phyloP scores from a whole-genome alignment of 2,329 filamentous ascomycete genomes.

The Talaromyces sp. region DNA sequence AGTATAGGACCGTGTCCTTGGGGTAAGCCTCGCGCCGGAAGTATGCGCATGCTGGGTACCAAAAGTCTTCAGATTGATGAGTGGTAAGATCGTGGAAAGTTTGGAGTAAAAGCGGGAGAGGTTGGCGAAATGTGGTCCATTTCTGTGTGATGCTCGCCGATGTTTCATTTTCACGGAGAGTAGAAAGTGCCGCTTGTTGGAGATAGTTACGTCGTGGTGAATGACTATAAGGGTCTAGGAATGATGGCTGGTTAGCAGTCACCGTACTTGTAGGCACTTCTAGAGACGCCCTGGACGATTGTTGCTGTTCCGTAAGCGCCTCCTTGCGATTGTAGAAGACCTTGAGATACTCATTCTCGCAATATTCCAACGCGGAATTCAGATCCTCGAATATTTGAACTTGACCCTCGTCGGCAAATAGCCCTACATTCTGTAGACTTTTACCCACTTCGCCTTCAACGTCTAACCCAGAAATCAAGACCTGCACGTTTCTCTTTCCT shows the following conservation, averaged over 20 bases:
- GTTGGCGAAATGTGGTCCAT: conserved; percentile 86
- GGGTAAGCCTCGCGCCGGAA: conserved; percentile 67
- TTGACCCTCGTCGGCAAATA: conserved; percentile 69
- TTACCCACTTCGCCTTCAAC: conserved; percentile 71
- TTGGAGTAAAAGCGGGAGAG: conserved; percentile 85
- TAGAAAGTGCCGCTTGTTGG: conserved; percentile 71
- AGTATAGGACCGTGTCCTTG: conserved; percentile 71
- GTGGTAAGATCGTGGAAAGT: conserved; percentile 87
- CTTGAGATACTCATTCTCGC: conserved; percentile 89
- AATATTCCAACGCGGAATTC: conserved; percentile 88
- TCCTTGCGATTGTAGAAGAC: conserved; percentile 71
- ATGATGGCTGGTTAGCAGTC: neutral
- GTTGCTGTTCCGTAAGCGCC: conserved; percentile 22
- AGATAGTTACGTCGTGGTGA: conserved; percentile 79
- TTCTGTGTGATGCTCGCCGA: conserved; percentile 45
- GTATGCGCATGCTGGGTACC: conserved; percentile 75
- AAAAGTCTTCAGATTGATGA: conserved; percentile 83
- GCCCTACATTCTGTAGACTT: conserved; percentile 76
- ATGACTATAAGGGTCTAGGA: conserved; percentile 45
- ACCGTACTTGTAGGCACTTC: conserved; percentile 30
- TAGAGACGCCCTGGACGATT: conserved; percentile 18
- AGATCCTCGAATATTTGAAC: conserved; percentile 83
- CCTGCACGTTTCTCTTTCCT: conserved; percentile 69
- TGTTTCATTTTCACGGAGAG: conserved; percentile 63
- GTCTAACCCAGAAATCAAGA: conserved; percentile 80